Base-by-base conservation (phyloP, 768 basidiomycete species). In the Lenzites betulinus region DNA sequence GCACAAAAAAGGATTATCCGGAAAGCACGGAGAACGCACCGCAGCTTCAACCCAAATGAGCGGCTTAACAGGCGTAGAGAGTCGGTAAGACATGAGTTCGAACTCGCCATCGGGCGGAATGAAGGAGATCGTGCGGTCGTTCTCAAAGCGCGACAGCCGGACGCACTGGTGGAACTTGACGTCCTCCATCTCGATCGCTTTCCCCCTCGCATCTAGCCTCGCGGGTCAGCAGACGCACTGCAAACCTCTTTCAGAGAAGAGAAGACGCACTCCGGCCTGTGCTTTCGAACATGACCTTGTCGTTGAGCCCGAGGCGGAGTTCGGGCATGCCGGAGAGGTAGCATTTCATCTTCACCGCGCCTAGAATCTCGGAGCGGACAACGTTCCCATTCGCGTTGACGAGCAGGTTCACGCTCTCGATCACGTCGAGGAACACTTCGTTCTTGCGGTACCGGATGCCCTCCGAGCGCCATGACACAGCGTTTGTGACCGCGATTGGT, bases 91-190 rank as follows among this genome's bases (percentile, higher is more conserved):
- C 95, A 98, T 98, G 59, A 98, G 84, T 71, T 98, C 97, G 69
- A 99, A 98, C 73, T 98, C 96, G 69, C 97, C 97, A 71, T 98
- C 96, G 3, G 97, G 96, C 0, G 97, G 97, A 68, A 98, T 99
- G 78, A 99, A 99, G 36, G 93, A 95, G 70, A 98, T 99, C 20
- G 96, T 98, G 61, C 97, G 89, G 76, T 99, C 96, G 74, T 97
- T 98, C 71, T 99, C 97, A 71, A 99, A 99, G 7, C 96, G 87
- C 11, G 95, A 90, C 23, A 99, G 82, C 11, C 97, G 93, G 12
- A 98, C 97, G 69, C 97, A 99, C 81, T 99, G 97, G 71, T 99
- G 97, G 79, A 99, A 99, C 74, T 98, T 98, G 78, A 98, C 93
- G 69, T 98, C 97, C 73, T 99, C 97, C 92, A 99, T 97, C 76